Conservation (phyloP, 257 asterid genomes). For the Solanum clarkiae region DNA sequence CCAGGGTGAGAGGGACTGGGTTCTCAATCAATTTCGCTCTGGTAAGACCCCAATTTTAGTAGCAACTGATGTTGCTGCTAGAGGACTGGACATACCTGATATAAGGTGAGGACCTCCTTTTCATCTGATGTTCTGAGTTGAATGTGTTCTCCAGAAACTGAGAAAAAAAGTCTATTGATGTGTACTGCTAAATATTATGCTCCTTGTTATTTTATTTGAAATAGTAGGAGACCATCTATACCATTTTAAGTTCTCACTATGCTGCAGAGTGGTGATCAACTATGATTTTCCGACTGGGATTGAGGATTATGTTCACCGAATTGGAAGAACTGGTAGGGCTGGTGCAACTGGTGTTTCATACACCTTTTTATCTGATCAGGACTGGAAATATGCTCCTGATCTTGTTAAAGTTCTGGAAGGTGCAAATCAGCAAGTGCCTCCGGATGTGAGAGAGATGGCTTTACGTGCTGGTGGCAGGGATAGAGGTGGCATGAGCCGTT, state of each 20-base stretch:
- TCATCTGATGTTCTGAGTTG: background rate
- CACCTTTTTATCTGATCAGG: conserved; percentile 91
- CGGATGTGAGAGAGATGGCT: conserved; percentile 72
- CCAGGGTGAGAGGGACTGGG: conserved; percentile 93
- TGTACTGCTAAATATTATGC: background rate
- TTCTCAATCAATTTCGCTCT: conserved; percentile 71
- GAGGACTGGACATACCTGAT: conserved; percentile 90
- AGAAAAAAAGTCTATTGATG: background rate
- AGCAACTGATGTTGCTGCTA: conserved; percentile 98
- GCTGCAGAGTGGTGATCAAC: conserved; percentile 70
- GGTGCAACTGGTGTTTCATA: conserved; percentile 87
- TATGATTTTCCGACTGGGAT: conserved; percentile 87
- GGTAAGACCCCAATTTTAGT: conserved; percentile 88
- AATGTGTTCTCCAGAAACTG: background rate
- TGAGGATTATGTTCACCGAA: conserved; percentile 95
- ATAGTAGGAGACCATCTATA: background rate
- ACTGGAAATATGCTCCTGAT: conserved; percentile 86
- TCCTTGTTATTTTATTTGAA: background rate
- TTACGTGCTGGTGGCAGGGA: conserved; percentile 69
- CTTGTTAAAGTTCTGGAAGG: conserved; percentile 82
- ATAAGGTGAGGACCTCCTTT: conserved; percentile 39
- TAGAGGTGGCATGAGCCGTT: conserved; percentile 63
- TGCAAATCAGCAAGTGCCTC: conserved; percentile 91
- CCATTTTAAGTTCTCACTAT: background rate
- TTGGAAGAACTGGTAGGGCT: conserved; percentile 97